phyloP scores from a whole-genome alignment of 2,329 filamentous ascomycete species.

The Diaporthe citriasiana region DNA sequence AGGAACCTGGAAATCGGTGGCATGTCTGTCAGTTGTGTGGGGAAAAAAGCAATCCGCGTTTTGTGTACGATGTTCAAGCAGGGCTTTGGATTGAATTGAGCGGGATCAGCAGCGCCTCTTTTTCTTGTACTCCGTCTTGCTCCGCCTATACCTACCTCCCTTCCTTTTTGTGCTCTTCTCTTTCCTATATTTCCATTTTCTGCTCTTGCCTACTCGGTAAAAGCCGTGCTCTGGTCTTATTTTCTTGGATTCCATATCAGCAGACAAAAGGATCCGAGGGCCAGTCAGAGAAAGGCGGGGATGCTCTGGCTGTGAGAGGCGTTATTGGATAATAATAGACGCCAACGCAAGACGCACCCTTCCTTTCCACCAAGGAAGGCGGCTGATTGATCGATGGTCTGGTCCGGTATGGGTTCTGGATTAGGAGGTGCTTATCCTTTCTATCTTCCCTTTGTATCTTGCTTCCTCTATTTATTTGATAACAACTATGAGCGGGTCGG shows the following conservation, averaged over 20 bases:
- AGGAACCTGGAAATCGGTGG: neutral
- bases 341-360: neutral
- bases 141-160: conserved; percentile 6
- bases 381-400: neutral
- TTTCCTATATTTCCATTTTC: neutral
- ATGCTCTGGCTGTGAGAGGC: conserved; percentile 9
- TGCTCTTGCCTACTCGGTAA: no score
- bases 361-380: neutral
- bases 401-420: conserved; percentile 11
- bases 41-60: neutral
- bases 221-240: conserved; percentile 1
- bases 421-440: neutral
- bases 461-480: neutral
- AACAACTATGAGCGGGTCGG: conserved; percentile 3
- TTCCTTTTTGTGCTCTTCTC: neutral
- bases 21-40: neutral
- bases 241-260: neutral
- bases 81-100: neutral
- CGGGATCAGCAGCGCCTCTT: conserved; percentile 6
- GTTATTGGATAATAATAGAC: conserved; percentile 34
- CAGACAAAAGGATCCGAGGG: neutral
- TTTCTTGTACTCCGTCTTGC: conserved; percentile 22
- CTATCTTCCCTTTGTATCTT: neutral
- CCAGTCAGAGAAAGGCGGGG: neutral
- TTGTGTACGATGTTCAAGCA: conserved; percentile 17